phyloP scores from a whole-genome alignment of 495 filamentous ascomycete species.

The Penicillium bovifimosum region DNA sequence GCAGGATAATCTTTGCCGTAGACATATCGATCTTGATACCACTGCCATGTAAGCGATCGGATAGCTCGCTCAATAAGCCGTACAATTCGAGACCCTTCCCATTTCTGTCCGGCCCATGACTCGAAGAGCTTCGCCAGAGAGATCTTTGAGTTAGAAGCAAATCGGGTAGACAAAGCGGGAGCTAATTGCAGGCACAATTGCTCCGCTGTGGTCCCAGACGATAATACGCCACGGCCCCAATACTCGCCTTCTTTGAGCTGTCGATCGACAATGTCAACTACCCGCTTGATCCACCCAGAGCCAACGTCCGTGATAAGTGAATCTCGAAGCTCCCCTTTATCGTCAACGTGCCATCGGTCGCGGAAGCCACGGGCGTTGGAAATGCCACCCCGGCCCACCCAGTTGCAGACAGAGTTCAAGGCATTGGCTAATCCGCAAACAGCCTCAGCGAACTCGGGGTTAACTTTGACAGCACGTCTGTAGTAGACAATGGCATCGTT shows the following conservation, averaged over 20 bases:
- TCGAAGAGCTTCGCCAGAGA: constrained; percentile 46
- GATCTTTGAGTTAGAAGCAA: constrained; percentile 21
- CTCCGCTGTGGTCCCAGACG: constrained; percentile 52
- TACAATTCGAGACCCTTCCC: constrained; percentile 88
- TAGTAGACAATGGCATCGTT: constrained; percentile 92
- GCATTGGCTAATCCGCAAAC: constrained; percentile 96
- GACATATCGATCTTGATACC: constrained; percentile 83
- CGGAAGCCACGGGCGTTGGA: constrained; percentile 61
- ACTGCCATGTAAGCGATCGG: constrained; percentile 69
- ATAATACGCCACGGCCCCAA: constrained; percentile 76
- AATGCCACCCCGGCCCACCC: constrained; percentile 85
- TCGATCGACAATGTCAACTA: constrained; percentile 90
- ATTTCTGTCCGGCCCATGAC: constrained; percentile 69
- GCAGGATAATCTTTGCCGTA: constrained; percentile 50
- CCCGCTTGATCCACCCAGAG: constrained; percentile 86
- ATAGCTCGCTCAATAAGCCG: constrained; percentile 80
- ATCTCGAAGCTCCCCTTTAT: constrained; percentile 78
- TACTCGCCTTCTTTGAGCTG: constrained; percentile 81
- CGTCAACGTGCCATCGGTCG: constrained; percentile 94
- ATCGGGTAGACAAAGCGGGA: constrained; percentile 29
- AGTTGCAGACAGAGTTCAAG: constrained; percentile 94
- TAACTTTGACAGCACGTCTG: constrained; percentile 79
- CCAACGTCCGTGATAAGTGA: constrained; percentile 52
- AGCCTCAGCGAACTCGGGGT: constrained; percentile 94
- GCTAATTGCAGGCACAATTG: constrained; percentile 45